Evolutionary conservation across 2,329 filamentous ascomycete species (phyloP).

Genomic region (Metarhizium humberi): DNA sequence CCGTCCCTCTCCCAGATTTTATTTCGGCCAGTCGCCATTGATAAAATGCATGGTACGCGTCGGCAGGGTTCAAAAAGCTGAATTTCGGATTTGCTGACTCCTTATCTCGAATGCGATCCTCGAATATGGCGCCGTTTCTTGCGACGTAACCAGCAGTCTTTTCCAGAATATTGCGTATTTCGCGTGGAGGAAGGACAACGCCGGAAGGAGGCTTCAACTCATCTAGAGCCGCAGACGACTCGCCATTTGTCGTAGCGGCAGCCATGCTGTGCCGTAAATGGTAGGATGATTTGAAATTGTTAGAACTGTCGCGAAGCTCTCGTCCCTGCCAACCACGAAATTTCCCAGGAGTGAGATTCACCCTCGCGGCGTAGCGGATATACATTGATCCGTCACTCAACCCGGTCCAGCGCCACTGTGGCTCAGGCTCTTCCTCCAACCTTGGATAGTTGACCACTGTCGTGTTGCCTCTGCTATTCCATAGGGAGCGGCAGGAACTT

Average conservation of each 20-base stretch:
- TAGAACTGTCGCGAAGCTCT: background rate
- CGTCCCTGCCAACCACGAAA: background rate
- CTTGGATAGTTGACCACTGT: too few relatives aligned
- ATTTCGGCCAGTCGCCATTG: constrained; percentile 85
- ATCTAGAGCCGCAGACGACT: constrained; percentile 45
- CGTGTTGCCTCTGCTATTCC: too few relatives aligned
- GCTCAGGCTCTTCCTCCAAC: too few relatives aligned
- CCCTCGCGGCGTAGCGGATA: background rate
- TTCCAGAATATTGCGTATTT: constrained; percentile 77
- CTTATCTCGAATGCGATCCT: constrained; percentile 79
- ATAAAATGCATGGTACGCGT: constrained; percentile 85
- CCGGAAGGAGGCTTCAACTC: constrained; percentile 71
- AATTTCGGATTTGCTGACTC: constrained; percentile 82
- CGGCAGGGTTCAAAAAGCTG: constrained; percentile 69
- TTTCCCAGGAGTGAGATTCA: background rate
- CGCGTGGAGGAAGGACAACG: constrained; percentile 80
- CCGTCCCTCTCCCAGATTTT: constrained; percentile 70
- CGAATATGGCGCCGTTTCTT: constrained; percentile 58
- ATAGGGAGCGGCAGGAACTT: too few relatives aligned
- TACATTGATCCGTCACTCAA: background rate
- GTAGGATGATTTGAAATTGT: constrained; percentile 4
- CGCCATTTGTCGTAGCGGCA: constrained; percentile 38
- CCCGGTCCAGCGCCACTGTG: too few relatives aligned
- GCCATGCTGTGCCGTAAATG: constrained; percentile 15
- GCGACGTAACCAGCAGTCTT: constrained; percentile 92